Evolutionary conservation across 371 early-diverging fungal genomes (phyloP).

Genomic region (Mortierella sp.): DNA sequence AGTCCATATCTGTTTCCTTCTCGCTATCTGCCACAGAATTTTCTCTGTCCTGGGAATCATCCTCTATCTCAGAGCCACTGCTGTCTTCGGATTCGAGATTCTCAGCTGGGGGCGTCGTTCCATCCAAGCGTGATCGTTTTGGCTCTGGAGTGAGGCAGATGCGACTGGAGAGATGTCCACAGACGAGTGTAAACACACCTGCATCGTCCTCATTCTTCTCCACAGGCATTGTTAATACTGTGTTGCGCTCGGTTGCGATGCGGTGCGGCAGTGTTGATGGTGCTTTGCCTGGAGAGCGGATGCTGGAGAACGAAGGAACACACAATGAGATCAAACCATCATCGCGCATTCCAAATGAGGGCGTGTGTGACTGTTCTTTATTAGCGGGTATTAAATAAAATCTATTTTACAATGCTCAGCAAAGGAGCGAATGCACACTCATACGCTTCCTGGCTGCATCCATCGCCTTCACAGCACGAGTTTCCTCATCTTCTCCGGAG

Average conservation of each 20-base stretch:
- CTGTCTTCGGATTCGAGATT: constrained; percentile 1
- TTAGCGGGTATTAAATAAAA: no score
- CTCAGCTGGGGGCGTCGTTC: neutral
- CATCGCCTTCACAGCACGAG: constrained; percentile 50
- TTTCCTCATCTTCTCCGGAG: constrained; percentile 50
- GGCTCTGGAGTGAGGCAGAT: constrained; percentile 42
- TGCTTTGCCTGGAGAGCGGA: no score
- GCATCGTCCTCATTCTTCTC: constrained; percentile 4
- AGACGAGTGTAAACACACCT: constrained; percentile 37
- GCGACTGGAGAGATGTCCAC: constrained; percentile 50
- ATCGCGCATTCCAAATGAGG: no score
- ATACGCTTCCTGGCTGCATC: constrained; percentile 54
- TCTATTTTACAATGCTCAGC: no score
- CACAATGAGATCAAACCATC: no score
- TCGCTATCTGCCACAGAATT: neutral
- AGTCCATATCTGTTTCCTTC: neutral
- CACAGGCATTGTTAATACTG: constrained; percentile 16
- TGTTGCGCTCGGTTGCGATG: no score
- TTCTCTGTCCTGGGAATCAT: neutral
- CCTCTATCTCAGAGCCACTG: neutral
- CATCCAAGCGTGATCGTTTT: constrained; percentile 3
- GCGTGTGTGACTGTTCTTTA: no score
- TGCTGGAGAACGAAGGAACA: no score
- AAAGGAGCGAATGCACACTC: constrained; percentile 49
- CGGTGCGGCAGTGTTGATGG: no score